These are phyloP conservation scores for Talaromyces sp. DNA, from an alignment of 2,329 filamentous ascomycete species.

Conservation along the genomic window DNA sequence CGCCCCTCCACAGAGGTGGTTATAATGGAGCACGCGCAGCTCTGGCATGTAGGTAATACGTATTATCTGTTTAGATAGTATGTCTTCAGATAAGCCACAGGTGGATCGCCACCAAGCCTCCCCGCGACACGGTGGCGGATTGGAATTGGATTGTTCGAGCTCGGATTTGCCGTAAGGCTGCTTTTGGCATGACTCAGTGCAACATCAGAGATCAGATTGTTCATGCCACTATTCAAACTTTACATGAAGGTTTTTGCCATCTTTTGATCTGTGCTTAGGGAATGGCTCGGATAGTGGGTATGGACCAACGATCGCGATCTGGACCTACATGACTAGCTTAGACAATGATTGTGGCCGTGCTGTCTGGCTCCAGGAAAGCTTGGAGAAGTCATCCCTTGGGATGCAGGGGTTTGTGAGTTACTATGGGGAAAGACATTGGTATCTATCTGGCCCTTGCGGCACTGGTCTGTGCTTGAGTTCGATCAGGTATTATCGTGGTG, in stretches of 20 bases:
- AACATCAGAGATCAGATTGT: slow-evolving; percentile 13
- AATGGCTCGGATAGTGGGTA: neutral
- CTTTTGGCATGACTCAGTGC: slow-evolving; percentile 22
- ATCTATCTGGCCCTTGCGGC: slow-evolving; percentile 31
- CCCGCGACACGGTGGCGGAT: slow-evolving; percentile 7
- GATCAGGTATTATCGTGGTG: neutral
- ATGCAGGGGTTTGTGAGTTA: slow-evolving; percentile 26
- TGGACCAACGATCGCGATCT: neutral
- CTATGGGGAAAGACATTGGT: slow-evolving; percentile 10
- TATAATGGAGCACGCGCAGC: neutral
- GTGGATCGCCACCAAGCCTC: slow-evolving; percentile 12
- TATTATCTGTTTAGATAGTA: neutral
- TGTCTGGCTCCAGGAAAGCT: too few species aligned
- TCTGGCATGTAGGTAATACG: slow-evolving; percentile 14
- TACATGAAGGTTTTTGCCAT: slow-evolving; percentile 3
- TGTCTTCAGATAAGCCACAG: slow-evolving; percentile 17
- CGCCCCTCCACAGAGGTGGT: neutral
- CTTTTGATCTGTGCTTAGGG: neutral
- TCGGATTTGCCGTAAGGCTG: slow-evolving; percentile 8
- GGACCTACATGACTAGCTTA: neutral
- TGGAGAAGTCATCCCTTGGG: slow-evolving; percentile 19
- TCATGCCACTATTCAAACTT: slow-evolving; percentile 16
- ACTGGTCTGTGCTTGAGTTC: slow-evolving; percentile 26
- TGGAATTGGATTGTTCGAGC: too few species aligned
- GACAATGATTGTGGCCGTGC: neutral